Conservation (phyloP, 164 flowering plant genomes). For the Vitis vinifera region ASM3070453v1 NC_081811.1:25430001-25430500, state of each 20-base stretch:
- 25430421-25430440: too few species aligned
- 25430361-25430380: background rate
- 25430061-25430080: constrained; percentile 10
- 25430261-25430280: constrained; percentile 61
- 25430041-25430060: background rate
- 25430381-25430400: background rate
- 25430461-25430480: too few species aligned
- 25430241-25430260: constrained; percentile 89
- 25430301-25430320: constrained; percentile 7
- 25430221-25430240: constrained; percentile 88
- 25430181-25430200: constrained; percentile 86
- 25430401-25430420: too few species aligned
- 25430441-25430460: too few species aligned
- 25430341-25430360: background rate
- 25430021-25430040: background rate
- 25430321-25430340: constrained; percentile 2
- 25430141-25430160: constrained; percentile 95
- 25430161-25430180: constrained; percentile 96
- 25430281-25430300: constrained; percentile 56
- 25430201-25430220: constrained; percentile 99
- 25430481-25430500: too few species aligned
- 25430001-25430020: background rate
- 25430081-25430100: constrained; percentile 99
- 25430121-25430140: constrained; percentile 92
- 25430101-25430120: constrained; percentile 94